Base-by-base conservation (phyloP, 805 yeast species). In the Candida anglica region DNA sequence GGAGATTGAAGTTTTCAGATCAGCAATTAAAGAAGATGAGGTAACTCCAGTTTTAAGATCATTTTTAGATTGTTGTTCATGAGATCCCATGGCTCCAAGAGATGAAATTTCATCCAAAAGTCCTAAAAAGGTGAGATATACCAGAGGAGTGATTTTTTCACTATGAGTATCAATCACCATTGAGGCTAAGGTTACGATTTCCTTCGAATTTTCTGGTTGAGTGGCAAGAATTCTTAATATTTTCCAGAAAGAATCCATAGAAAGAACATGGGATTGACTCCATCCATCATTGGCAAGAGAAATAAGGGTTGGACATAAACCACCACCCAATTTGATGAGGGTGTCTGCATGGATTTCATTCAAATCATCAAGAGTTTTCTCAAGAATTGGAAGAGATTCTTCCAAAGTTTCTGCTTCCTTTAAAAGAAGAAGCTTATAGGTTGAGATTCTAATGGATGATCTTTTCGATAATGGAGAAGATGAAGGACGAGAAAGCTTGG, bases 51-150 rank as follows among this genome's bases (percentile, higher is more conserved):
- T n/a, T n/a, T n/a, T n/a, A n/a, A n/a, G n/a, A n/a, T n/a, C n/a
- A 26, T 7, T 34, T 40, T 20, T 33, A 10, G 15, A 66, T 41
- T 77, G 82, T 41, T 77, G 81, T 53, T 85, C 93, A 74, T 77
- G 77, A 3, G 86, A 79, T 5, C 87, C 91, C 34, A 81, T 64
- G 0, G 93, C 87, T 6, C 94, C 94, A 30, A 81, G 75, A 1
- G 91, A 83, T 0, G 93, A 82, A 13, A 85, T 71, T 43, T 85
- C 94, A 56, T 85, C 95, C 20, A 85, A 55, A 7, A 84, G 56
- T 0, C 91, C 93, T 23, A 85, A 62, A 8, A 84, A 55, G 43
- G 76, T 70, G 74, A 83, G 74, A 45, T 75, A 83, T 44, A 81
- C 83, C 1, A 56, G 52, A 5, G 66, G 61, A 13, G 62, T 65